Evolutionary conservation across 1,139 yeast species (phyloP).

Genomic region (Suhomyces guaymorum): DNA sequence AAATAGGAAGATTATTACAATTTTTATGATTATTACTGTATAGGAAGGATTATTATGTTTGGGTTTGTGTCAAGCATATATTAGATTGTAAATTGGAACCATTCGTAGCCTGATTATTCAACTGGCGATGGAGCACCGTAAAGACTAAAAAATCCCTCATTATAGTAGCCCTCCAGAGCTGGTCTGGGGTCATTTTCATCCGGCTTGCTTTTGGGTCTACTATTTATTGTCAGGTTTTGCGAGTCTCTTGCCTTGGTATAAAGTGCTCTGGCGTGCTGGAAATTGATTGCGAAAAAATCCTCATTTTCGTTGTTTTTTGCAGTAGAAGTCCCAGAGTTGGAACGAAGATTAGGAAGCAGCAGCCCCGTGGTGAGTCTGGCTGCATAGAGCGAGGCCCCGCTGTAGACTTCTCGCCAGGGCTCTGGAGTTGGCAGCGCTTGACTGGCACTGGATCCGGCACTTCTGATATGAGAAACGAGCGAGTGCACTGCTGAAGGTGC

Average conservation of each 20-base stretch:
- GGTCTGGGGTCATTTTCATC: not conserved
- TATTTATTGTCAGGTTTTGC: not conserved
- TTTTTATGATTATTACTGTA: not conserved
- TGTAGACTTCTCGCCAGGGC: slow-evolving; percentile 44
- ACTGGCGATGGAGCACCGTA: slow-evolving; percentile 3
- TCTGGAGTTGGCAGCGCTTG: slow-evolving; percentile 6
- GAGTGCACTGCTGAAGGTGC: not conserved
- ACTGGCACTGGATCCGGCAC: too few species aligned
- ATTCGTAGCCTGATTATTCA: too few species aligned
- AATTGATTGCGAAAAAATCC: slow-evolving; percentile 17
- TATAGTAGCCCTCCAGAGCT: slow-evolving; percentile 1
- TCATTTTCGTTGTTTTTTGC: slow-evolving; percentile 17
- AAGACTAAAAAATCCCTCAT: slow-evolving; percentile 1
- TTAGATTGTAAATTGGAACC: too few species aligned
- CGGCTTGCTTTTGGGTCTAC: not conserved
- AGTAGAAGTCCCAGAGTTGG: too few species aligned
- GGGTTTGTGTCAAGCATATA: too few species aligned
- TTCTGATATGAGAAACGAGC: slow-evolving; percentile 1
- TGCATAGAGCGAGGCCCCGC: slow-evolving; percentile 52
- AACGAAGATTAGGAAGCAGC: too few species aligned
- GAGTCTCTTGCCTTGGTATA: not conserved
- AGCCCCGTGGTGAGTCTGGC: slow-evolving; percentile 52
- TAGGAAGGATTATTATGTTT: too few species aligned
- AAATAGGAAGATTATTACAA: too few species aligned
- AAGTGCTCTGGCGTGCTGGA: slow-evolving; percentile 12